These are phyloP conservation scores for Scleroderma citrinum DNA, from an alignment of 768 basidiomycete genomes.

Conservation along the genomic window DNA sequence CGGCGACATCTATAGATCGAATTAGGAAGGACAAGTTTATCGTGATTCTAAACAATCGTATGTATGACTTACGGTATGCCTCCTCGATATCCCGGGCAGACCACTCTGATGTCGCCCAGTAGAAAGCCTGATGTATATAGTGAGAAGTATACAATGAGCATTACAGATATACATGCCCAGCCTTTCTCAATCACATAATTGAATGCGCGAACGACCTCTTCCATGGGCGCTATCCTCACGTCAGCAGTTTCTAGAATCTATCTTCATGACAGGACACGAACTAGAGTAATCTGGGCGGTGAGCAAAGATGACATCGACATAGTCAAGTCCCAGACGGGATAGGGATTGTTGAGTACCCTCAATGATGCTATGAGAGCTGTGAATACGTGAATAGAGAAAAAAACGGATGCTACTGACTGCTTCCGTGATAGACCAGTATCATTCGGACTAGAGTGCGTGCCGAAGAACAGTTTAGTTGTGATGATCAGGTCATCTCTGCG, in stretches of 20 bases:
- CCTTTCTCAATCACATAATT: slow-evolving; percentile 47
- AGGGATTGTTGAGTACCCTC: slow-evolving; percentile 50
- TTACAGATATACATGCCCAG: slow-evolving; percentile 27
- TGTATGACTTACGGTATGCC: slow-evolving; percentile 28
- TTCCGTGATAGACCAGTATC: slow-evolving; percentile 32
- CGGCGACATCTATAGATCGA: slow-evolving; percentile 38
- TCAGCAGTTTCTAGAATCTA: slow-evolving; percentile 1
- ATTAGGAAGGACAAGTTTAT: background rate
- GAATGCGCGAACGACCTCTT: slow-evolving; percentile 56
- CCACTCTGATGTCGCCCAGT: slow-evolving; percentile 55
- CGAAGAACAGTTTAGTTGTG: slow-evolving; percentile 56
- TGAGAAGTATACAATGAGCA: background rate
- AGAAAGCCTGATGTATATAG: slow-evolving; percentile 26
- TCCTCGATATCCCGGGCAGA: slow-evolving; percentile 44
- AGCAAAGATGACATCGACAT: slow-evolving; percentile 46
- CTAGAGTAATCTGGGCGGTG: slow-evolving; percentile 42
- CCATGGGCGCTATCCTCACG: slow-evolving; percentile 32
- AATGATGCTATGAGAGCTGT: slow-evolving; percentile 34
- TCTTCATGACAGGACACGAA: slow-evolving; percentile 11
- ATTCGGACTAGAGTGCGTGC: slow-evolving; percentile 42
- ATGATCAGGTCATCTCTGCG: slow-evolving; percentile 46
- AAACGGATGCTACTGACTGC: slow-evolving; percentile 15
- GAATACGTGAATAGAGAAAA: background rate
- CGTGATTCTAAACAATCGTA: background rate
- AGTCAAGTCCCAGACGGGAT: slow-evolving; percentile 46